Evolutionary conservation across 345 rosid genomes (phyloP).

Genomic region (Viola odorata): DNA sequence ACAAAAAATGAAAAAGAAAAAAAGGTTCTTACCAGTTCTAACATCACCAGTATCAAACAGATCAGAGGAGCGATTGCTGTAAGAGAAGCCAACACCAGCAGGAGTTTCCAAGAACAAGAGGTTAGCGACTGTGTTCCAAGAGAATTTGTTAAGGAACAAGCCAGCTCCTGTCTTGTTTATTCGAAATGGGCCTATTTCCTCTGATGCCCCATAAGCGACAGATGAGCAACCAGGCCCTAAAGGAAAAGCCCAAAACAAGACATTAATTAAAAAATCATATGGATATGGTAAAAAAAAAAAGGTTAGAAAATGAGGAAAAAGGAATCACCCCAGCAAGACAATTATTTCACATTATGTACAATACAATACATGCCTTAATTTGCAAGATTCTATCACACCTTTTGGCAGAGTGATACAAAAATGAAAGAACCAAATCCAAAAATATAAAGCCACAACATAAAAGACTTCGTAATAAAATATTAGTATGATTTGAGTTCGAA

Average conservation of each 20-base stretch:
- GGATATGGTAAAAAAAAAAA: no score
- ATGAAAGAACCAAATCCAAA: no score
- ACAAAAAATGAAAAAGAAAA: not conserved
- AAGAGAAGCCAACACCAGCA: conserved; percentile 98
- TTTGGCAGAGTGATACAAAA: not conserved
- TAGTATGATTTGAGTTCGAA: no score
- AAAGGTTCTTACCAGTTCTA: conserved; percentile 58
- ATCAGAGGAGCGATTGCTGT: conserved; percentile 80
- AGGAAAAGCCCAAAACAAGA: not conserved
- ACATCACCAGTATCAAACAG: conserved; percentile 68
- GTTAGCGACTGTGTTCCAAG: conserved; percentile 85
- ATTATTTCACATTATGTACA: not conserved
- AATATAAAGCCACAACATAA: no score
- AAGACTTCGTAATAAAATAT: no score
- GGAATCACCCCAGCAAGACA: not conserved
- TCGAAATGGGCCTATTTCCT: conserved; percentile 95
- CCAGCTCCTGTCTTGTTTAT: conserved; percentile 79
- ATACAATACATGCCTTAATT: no score
- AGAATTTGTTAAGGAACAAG: conserved; percentile 70
- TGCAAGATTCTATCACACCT: not conserved
- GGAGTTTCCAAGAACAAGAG: conserved; percentile 94
- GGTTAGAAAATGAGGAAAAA: not conserved
- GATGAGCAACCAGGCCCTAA: conserved; percentile 99
- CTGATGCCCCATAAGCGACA: conserved; percentile 97
- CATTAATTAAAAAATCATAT: no score